Evolutionary conservation across 352 stramenopile genomes (phyloP).

Genomic region (Phytophthora colocasiae): DNA sequence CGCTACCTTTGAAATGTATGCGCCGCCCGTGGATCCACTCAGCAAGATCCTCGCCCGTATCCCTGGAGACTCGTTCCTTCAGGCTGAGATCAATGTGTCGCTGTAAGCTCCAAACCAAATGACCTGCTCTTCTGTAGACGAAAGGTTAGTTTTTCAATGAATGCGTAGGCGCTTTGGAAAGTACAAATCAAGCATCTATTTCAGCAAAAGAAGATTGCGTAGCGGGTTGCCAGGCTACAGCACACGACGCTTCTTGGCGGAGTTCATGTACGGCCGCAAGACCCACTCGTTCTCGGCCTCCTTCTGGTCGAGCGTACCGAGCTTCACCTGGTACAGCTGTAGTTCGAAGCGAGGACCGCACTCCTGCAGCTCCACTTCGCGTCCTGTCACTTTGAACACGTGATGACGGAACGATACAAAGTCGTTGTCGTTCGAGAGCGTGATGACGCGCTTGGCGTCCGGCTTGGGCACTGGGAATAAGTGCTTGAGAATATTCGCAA

Average conservation of each 20-base stretch:
- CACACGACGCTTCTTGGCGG: conserved; percentile 96
- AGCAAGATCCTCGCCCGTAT: conserved; percentile 89
- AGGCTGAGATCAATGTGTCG: conserved; percentile 90
- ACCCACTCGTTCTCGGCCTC: conserved; percentile 99
- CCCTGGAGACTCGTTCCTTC: conserved; percentile 88
- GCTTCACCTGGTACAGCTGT: conserved; percentile 97
- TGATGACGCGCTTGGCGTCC: conserved; percentile 97
- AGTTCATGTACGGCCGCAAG: conserved; percentile 99
- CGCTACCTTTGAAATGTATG: conserved; percentile 91
- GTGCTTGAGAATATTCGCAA: conserved; percentile 99
- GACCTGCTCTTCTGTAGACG: conserved; percentile 13
- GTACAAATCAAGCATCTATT: conserved; percentile 52
- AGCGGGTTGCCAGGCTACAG: conserved; percentile 57
- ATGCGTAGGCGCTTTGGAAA: conserved; percentile 9
- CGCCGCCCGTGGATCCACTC: conserved; percentile 80
- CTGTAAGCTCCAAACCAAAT: conserved; percentile 47
- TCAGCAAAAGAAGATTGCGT: conserved; percentile 26
- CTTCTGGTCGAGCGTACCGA: conserved; percentile 99
- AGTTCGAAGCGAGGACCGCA: conserved; percentile 98
- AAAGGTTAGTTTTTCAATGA: conserved; percentile 13
- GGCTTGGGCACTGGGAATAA: conserved; percentile 98
- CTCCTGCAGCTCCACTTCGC: conserved; percentile 96
- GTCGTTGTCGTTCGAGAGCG: conserved; percentile 98
- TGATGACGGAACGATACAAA: conserved; percentile 99
- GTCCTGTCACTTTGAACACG: conserved; percentile 96